Evolutionary conservation across 78 protist species (phyloP), one percentile per base, ranked within the genome.

Genomic region (Dictyostelium citrinum): DNA sequence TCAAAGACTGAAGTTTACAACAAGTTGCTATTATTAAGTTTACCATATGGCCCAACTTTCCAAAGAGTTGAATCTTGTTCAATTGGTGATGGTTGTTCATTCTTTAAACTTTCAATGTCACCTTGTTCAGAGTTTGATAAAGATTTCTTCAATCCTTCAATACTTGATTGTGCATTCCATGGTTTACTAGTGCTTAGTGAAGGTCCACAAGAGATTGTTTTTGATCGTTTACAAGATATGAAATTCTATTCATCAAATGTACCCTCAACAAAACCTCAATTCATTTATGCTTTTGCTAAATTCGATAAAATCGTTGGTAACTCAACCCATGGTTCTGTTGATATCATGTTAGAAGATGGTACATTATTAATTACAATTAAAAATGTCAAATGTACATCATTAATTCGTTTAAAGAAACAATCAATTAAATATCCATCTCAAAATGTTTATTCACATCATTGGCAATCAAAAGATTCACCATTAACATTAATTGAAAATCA

Each of bases 41-140:
- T 85, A 24, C 92, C 92, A 55, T 85, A 85, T 43, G 92, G 92
- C 5, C 92, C 92, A 85, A 61, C 92, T 6, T 85, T 85, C 83
- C 92, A 85, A 77, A 80, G 84, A 24, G 81, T 85, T 8, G 67
- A 55, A 10, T 58, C 75, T 3, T 37, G 45, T 31, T 24, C 24
- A 14, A 35, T 85, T 39, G 92, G 92, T 76, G 35, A 27, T 20
- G 33, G 39, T 22, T 75, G 77, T 20, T 55, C 79, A 11, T 61
- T 85, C n/a, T 39, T 67, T 41, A 55, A 27, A 43, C 61, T 85
- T 9, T 45, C 78, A 29, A 37, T 85, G 58, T 1, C 37, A 3
- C 77, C 91, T 24, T 37, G 75, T 1, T 74, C 84, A 10, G n/a
- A 43, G 14, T 76, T 76, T 12, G 92, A 85, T 51, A 76, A 51